phyloP scores from a whole-genome alignment of 2,329 filamentous ascomycete species.

The Ceratocystis destructans region DNA sequence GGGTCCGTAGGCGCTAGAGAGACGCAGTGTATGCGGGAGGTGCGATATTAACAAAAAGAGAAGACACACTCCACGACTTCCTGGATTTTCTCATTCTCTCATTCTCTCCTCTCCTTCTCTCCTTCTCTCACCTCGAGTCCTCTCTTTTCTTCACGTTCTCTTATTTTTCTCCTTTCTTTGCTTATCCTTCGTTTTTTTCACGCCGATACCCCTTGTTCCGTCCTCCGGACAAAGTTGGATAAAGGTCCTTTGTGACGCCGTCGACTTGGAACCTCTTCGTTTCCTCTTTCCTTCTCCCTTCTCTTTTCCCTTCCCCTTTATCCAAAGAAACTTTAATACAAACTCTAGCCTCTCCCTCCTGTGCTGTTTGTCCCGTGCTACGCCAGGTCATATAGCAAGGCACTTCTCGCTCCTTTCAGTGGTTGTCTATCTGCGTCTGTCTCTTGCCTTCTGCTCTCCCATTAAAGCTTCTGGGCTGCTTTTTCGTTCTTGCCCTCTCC shows the following conservation, averaged over 20 bases:
- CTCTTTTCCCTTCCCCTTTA: background rate
- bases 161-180: background rate
- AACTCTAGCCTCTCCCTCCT: constrained; percentile 14
- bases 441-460: background rate
- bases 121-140: background rate
- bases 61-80: background rate
- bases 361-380: background rate
- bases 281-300: background rate
- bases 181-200: background rate
- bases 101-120: background rate
- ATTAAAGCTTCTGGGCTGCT: constrained; percentile 6
- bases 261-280: background rate
- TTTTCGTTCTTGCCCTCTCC: background rate
- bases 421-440: background rate
- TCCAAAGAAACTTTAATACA: constrained; percentile 8
- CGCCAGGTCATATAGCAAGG: background rate
- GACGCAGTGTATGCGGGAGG: too few species aligned
- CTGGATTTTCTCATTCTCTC: background rate
- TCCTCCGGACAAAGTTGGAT: background rate
- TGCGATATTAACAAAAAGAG: background rate
- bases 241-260: background rate
- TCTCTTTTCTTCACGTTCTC: background rate
- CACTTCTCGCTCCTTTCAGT: constrained; percentile 3
- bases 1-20: too few species aligned
- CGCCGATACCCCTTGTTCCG: background rate